Conservation (phyloP, 768 basidiomycete genomes). For the Leucogyrophana mollusca region DNA sequence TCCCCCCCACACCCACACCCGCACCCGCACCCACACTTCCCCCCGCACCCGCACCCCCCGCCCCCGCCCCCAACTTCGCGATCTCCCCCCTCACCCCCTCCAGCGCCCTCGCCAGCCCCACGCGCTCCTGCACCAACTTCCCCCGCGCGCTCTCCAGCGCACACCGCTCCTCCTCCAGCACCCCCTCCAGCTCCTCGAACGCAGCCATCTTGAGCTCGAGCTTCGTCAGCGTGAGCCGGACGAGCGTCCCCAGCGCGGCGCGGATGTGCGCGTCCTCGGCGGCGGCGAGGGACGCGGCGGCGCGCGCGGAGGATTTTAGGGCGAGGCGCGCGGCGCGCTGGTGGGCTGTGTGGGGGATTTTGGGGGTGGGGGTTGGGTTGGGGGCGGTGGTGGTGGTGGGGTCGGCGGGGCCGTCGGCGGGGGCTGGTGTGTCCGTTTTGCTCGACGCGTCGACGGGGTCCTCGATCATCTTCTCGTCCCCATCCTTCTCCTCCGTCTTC, state of each 20-base stretch:
- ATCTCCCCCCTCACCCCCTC: slow-evolving; percentile 68
- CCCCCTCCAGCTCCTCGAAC: slow-evolving; percentile 91
- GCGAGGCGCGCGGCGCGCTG: slow-evolving; percentile 84
- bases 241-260: slow-evolving; percentile 74
- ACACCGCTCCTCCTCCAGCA: slow-evolving; percentile 88
- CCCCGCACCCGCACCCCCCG: slow-evolving; percentile 11
- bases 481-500: slow-evolving; percentile 32
- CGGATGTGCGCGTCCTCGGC: slow-evolving; percentile 84
- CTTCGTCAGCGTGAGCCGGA: slow-evolving; percentile 83
- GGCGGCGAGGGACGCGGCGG: slow-evolving; percentile 75
- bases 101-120: slow-evolving; percentile 67
- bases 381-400: slow-evolving; percentile 10
- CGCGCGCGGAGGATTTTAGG: slow-evolving; percentile 84
- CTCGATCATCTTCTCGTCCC: slow-evolving; percentile 39
- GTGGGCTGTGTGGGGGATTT: slow-evolving; percentile 70
- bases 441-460: slow-evolving; percentile 21
- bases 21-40: slow-evolving; percentile 24
- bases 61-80: slow-evolving; percentile 45
- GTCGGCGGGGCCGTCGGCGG: slow-evolving; percentile 23
- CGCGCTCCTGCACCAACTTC: slow-evolving; percentile 76
- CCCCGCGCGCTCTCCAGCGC: slow-evolving; percentile 80
- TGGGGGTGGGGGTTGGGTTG: slow-evolving; percentile 34
- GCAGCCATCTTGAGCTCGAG: slow-evolving; percentile 93
- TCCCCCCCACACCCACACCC: slow-evolving; percentile 8
- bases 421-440: slow-evolving; percentile 14